Evolutionary conservation across 306 rosid species (phyloP).

Genomic region (Vachellia pachyceras): DNA sequence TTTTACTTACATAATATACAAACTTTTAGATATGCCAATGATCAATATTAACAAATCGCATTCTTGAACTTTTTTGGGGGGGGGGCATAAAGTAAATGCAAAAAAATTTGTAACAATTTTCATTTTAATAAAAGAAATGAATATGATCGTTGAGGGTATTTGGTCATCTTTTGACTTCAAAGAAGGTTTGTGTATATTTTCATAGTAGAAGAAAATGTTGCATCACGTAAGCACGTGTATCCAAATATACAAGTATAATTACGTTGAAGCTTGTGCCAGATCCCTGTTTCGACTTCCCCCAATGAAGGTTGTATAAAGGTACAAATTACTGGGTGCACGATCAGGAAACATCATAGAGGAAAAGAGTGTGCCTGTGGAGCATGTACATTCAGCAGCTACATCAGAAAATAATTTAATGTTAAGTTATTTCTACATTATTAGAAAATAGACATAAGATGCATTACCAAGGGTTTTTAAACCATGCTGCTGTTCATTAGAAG

Average conservation of each 20-base stretch:
- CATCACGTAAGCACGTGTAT: background rate
- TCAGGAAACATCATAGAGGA: slow-evolving; percentile 97
- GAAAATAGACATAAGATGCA: slow-evolving; percentile 37
- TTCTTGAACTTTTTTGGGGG: background rate
- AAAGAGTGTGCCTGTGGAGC: slow-evolving; percentile 80
- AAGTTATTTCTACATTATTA: slow-evolving; percentile 20
- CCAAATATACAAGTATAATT: slow-evolving; percentile 24
- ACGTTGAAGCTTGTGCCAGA: slow-evolving; percentile 83
- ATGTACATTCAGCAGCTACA: slow-evolving; percentile 33
- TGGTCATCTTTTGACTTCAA: background rate
- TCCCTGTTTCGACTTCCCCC: slow-evolving; percentile 86
- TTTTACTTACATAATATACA: background rate
- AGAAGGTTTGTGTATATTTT: background rate
- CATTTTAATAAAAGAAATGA: background rate
- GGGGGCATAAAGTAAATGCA: background rate
- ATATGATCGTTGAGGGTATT: background rate
- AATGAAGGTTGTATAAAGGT: slow-evolving; percentile 87
- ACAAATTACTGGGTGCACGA: slow-evolving; percentile 75
- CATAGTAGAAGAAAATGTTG: background rate
- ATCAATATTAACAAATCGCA: background rate
- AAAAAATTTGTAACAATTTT: background rate
- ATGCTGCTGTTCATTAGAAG: slow-evolving; percentile 79
- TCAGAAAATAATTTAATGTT: slow-evolving; percentile 25
- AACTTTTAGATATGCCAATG: background rate
- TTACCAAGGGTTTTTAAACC: slow-evolving; percentile 92